A percentile compares a stretch with the other conserved stretches of the same genome.
Evolutionary conservation across 768 basidiomycete species (phyloP).

Genomic region (Hemileccinum impolitum): DNA sequence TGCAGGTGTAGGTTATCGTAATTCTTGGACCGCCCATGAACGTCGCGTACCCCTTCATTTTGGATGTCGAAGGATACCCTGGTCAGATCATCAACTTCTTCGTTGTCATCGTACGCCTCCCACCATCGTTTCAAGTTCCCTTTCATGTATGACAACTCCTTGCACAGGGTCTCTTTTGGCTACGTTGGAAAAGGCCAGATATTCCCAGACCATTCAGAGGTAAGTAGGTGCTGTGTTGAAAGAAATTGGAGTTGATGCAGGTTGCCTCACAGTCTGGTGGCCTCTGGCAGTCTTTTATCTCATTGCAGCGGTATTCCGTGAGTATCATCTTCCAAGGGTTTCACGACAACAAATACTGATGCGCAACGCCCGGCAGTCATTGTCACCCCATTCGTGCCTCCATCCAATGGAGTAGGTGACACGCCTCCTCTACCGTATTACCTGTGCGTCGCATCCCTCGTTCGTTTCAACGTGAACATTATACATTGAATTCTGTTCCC

Average conservation of each 20-base stretch:
- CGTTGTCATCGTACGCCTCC: conserved; percentile 45
- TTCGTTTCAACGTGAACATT: conserved; percentile 14
- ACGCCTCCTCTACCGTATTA: conserved; percentile 61
- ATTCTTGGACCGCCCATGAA: conserved; percentile 51
- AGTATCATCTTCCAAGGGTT: conserved; percentile 11
- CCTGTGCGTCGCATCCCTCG: conserved; percentile 28
- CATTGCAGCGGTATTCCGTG: conserved; percentile 48
- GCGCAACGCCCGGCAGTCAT: conserved; percentile 36
- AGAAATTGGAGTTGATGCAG: conserved; percentile 2
- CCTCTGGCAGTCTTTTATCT: conserved; percentile 56
- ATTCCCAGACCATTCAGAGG: conserved; percentile 52
- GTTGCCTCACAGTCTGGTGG: conserved; percentile 45
- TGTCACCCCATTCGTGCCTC: conserved; percentile 52
- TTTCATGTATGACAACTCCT: background rate
- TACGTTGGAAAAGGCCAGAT: conserved; percentile 50
- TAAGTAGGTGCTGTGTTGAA: conserved; percentile 1
- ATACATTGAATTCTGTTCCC: conserved; percentile 35
- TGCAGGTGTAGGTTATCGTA: conserved; percentile 40
- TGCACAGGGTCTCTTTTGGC: conserved; percentile 51
- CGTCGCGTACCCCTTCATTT: conserved; percentile 59
- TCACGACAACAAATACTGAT: conserved; percentile 33
- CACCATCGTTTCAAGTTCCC: conserved; percentile 27
- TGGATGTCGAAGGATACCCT: conserved; percentile 51
- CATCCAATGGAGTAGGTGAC: conserved; percentile 53
- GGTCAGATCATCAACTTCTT: conserved; percentile 55